These are phyloP conservation scores for Fusarium sp. DNA, from an alignment of 2,329 filamentous ascomycete species.

Conservation along the genomic window DNA sequence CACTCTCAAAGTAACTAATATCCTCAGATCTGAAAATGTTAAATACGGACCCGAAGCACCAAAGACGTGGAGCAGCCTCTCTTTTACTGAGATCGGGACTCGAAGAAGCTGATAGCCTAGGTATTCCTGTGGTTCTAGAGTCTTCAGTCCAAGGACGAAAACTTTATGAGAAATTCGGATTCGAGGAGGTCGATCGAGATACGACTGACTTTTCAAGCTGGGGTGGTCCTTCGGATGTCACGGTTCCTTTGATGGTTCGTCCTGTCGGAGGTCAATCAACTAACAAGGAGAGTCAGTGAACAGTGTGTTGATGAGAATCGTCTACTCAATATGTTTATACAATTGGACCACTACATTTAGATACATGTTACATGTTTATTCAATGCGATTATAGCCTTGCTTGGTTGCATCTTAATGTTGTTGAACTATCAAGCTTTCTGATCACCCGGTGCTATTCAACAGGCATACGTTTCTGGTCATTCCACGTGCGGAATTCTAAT, in stretches of 20 bases:
- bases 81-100: constrained; percentile 53
- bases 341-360: background rate
- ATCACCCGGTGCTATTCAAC: too few species aligned
- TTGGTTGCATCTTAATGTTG: too few species aligned
- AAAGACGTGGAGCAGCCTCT: constrained; percentile 52
- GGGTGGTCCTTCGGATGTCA: constrained; percentile 43
- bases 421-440: too few species aligned
- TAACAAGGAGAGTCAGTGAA: background rate
- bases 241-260: constrained; percentile 46
- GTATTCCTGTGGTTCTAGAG: constrained; percentile 54
- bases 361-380: too few species aligned
- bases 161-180: constrained; percentile 54
- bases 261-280: background rate
- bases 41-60: constrained; percentile 54
- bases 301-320: background rate
- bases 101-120: constrained; percentile 53
- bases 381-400: too few species aligned
- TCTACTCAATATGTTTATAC: too few species aligned
- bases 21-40: constrained; percentile 54
- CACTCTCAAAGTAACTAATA: background rate
- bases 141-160: constrained; percentile 49
- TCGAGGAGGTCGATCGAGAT: constrained; percentile 48
- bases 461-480: background rate
- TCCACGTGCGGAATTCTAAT: too few species aligned
- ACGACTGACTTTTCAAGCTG: constrained; percentile 48